phyloP scores from a whole-genome alignment of 768 basidiomycete species.

The Pleurotus tuoliensis region DNA sequence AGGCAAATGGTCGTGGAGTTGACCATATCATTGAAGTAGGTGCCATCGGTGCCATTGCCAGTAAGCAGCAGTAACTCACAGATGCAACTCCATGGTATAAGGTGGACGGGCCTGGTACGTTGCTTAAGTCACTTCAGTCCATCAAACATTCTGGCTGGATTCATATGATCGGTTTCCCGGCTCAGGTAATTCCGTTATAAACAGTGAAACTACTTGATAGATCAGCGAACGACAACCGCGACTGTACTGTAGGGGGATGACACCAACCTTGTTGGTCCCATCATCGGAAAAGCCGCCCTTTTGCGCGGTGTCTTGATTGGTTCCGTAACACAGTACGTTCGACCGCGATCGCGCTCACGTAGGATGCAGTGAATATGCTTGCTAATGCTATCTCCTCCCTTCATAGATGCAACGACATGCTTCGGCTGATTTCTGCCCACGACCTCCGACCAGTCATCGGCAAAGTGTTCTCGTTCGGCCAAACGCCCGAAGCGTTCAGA shows the following conservation, averaged over 20 bases:
- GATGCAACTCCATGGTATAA: slow-evolving; percentile 24
- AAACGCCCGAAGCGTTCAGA: slow-evolving; percentile 46
- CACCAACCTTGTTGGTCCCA: slow-evolving; percentile 22
- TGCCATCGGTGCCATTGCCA: neutral
- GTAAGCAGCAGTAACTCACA: slow-evolving; percentile 16
- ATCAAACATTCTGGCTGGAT: slow-evolving; percentile 39
- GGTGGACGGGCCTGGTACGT: slow-evolving; percentile 53
- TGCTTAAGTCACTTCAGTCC: slow-evolving; percentile 38
- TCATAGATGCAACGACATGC: slow-evolving; percentile 50
- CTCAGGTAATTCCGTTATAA: slow-evolving; percentile 24
- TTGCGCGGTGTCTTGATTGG: slow-evolving; percentile 55
- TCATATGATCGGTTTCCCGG: slow-evolving; percentile 49
- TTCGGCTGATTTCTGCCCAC: slow-evolving; percentile 39
- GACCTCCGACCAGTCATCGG: slow-evolving; percentile 49
- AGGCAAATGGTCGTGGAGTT: slow-evolving; percentile 36
- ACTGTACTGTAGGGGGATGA: slow-evolving; percentile 20
- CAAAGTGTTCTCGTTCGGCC: slow-evolving; percentile 54
- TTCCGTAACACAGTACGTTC: slow-evolving; percentile 47
- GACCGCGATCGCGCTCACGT: neutral
- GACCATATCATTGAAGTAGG: slow-evolving; percentile 35
- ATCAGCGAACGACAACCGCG: slow-evolving; percentile 4
- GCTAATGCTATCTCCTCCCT: neutral
- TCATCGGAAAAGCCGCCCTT: slow-evolving; percentile 35
- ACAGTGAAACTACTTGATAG: neutral
- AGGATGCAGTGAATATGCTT: no score